Evolutionary conservation across 495 filamentous ascomycete species (phyloP), one percentile per base, ranked within the genome.

Genomic region (Xylaria bambusicola): DNA sequence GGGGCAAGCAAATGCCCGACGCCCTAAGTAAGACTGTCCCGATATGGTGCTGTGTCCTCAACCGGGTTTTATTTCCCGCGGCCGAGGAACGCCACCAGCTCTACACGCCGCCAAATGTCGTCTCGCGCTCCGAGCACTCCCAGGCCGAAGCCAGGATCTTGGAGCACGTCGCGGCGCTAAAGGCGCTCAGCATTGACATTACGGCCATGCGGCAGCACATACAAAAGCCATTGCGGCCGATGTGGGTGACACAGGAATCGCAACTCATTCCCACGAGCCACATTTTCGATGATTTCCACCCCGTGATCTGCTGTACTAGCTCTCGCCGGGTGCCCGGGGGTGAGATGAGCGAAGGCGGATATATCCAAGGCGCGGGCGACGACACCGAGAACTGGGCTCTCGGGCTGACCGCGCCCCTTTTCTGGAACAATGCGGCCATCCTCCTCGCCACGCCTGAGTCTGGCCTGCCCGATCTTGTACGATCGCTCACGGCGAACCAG

Each of bases 1-100:
- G 92, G 52, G 93, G 93, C 10, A 98, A 98, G 78, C 81, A 87
- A 59, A 94, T 96, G 84, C 92, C 94, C 4, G 94, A 98, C 75
- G 91, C 93, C 20, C 78, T 98, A 8, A 88, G 86, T 60, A 98
- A 97, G 74, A 98, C 94, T 0, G 74, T 98, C 6, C 94, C 94
- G 0, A 92, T 96, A 57, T 98, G 94, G 94, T 90, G 88, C 69
- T 82, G 84, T 41, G 89, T 96, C 12, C 66, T 97, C 58, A 98
- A 98, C 69, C 78, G 81, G 24, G 73, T 85, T n/a, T 72, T 97
- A 18, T 96, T 96, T 70, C 88, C 88, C 1, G 73, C 81, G 13
- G 47, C 75, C 6, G 13, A 69, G 55, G 23, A 67, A 63, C 58
- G 72, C 66, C 64, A 86, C 83, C 60, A 63, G 5, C 80, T 96